Conservation (phyloP, 495 filamentous ascomycete genomes). For the Penicillium salamii region DNA sequence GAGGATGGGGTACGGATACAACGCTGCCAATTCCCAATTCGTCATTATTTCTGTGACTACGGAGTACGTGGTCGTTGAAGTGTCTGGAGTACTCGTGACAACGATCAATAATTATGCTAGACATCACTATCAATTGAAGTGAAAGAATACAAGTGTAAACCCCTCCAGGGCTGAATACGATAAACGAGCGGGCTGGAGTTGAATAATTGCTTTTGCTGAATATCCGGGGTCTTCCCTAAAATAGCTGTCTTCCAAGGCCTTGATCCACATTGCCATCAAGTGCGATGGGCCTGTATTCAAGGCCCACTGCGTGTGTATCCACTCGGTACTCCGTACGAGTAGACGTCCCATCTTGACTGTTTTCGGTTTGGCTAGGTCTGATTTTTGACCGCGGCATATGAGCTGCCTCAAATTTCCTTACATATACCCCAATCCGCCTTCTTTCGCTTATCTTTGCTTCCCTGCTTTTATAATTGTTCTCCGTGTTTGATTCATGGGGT, state of each 20-base stretch:
- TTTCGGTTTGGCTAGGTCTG: constrained; percentile 1
- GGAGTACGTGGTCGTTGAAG: neutral
- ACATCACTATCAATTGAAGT: too few relatives aligned
- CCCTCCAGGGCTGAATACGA: too few relatives aligned
- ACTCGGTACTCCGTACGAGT: too few relatives aligned
- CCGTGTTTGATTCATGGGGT: constrained; percentile 2
- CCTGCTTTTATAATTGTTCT: neutral
- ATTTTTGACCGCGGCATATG: neutral
- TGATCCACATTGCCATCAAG: neutral
- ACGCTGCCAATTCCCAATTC: neutral
- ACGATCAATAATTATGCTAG: too few relatives aligned
- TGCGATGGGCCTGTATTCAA: neutral
- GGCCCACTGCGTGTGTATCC: neutral
- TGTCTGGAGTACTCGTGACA: too few relatives aligned
- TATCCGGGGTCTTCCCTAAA: neutral
- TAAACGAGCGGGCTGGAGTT: neutral
- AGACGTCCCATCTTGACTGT: neutral
- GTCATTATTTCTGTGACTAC: too few relatives aligned
- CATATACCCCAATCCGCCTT: constrained; percentile 5
- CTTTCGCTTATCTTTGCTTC: neutral
- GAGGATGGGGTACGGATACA: neutral
- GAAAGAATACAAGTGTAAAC: too few relatives aligned
- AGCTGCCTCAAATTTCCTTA: neutral
- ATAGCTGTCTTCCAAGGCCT: neutral
- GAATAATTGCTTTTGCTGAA: neutral